Evolutionary conservation across 129 eudicot genomes (phyloP).

Genomic region (Flaveria sonorensis): DNA sequence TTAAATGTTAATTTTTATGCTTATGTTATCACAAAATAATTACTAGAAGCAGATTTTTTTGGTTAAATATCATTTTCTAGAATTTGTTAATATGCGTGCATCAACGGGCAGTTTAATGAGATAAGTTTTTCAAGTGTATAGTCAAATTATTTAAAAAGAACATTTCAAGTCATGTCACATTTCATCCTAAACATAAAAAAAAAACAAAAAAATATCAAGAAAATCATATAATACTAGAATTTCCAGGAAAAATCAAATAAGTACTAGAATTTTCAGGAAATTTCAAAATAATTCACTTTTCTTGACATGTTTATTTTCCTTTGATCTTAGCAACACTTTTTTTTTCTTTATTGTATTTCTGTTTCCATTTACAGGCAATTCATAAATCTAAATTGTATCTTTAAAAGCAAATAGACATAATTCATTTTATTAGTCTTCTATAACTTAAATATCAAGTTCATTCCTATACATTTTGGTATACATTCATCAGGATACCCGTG

Average conservation of each 20-base stretch:
- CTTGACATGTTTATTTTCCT: neutral
- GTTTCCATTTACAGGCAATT: too few species aligned
- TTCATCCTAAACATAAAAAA: neutral
- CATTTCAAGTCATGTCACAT: constrained; percentile 27
- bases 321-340: neutral
- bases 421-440: too few species aligned
- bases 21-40: neutral
- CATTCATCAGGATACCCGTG: too few species aligned
- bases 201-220: neutral
- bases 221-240: neutral
- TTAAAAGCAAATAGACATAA: too few species aligned
- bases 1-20: constrained; percentile 6
- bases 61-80: constrained; percentile 25
- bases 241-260: neutral
- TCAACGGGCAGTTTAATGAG: constrained; percentile 27
- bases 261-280: constrained; percentile 14
- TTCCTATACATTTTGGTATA: too few species aligned
- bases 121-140: neutral
- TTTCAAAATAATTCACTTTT: neutral
- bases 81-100: constrained; percentile 22
- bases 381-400: too few species aligned
- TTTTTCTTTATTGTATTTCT: too few species aligned
- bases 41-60: neutral
- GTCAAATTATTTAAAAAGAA: neutral
- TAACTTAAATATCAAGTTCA: too few species aligned